phyloP scores from a whole-genome alignment of 225 moss, liverwort and hornwort species.

The Straminergon stramineum region DNA sequence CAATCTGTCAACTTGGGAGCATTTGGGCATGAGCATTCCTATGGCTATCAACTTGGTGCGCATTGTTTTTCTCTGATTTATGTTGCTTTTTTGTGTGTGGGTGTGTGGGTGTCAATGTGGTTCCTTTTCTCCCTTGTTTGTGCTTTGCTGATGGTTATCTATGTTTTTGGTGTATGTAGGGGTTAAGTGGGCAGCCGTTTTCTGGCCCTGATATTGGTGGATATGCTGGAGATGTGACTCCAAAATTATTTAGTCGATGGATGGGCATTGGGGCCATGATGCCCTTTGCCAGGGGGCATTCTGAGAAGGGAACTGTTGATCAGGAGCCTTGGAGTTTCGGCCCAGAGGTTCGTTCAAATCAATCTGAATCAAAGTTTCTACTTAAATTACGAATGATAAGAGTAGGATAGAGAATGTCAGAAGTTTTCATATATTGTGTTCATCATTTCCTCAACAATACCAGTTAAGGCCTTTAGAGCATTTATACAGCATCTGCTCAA shows the following conservation, averaged over 20 bases:
- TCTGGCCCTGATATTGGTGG: constrained; percentile 94
- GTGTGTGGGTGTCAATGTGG: not conserved
- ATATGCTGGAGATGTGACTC: constrained; percentile 72
- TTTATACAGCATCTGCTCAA: not conserved
- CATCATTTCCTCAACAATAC: not conserved
- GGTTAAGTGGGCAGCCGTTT: constrained; percentile 87
- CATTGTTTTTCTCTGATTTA: not conserved
- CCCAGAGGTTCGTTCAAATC: constrained; percentile 34
- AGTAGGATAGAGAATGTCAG: not conserved
- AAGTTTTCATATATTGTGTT: not conserved
- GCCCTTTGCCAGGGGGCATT: constrained; percentile 78
- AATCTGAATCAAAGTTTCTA: not conserved
- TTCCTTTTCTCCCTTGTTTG: not conserved
- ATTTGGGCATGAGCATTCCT: constrained; percentile 92
- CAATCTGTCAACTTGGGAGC: constrained; percentile 84
- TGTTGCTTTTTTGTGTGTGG: not conserved
- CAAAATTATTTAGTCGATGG: constrained; percentile 74
- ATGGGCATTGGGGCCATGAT: constrained; percentile 92
- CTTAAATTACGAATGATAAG: not conserved
- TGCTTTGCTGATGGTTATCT: not conserved
- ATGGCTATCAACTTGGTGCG: constrained; percentile 82
- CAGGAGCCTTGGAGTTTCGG: constrained; percentile 98
- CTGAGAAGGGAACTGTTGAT: constrained; percentile 59
- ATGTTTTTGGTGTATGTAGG: constrained; percentile 21
- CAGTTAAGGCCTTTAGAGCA: not conserved